A percentile compares a stretch with the other conserved stretches of the same genome.
These are phyloP conservation scores for Chalaropsis ovoidea DNA, from an alignment of 2,329 filamentous ascomycete species.

Conservation along the genomic window DNA sequence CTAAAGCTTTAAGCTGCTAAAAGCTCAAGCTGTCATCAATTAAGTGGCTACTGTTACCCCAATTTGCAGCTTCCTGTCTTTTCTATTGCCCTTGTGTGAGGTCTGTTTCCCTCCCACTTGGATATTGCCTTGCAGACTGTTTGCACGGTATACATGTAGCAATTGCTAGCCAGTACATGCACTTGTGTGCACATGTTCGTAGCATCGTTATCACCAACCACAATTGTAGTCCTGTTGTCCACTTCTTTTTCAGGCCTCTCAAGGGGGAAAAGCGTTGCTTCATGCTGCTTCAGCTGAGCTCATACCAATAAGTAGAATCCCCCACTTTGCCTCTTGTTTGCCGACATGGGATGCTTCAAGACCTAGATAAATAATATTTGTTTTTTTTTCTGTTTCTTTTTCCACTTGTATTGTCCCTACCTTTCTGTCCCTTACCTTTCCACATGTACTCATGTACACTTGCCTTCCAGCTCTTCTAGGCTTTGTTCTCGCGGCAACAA, in stretches of 20 bases:
- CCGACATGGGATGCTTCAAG: background rate
- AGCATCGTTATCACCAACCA: background rate
- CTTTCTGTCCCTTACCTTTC: background rate
- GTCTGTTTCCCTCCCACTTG: too few relatives aligned
- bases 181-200: too few relatives aligned
- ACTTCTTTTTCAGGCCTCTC: too few relatives aligned
- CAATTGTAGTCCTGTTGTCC: background rate
- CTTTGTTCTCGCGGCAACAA: slow-evolving; percentile 13
- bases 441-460: background rate
- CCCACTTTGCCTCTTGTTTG: slow-evolving; percentile 4
- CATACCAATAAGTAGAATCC: background rate
- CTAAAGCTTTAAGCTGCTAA: background rate
- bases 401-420: background rate
- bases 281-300: background rate
- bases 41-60: background rate
- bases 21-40: slow-evolving; percentile 3
- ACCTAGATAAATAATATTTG: background rate
- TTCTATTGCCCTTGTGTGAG: background rate
- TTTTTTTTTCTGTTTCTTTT: background rate
- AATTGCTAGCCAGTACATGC: background rate
- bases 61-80: background rate
- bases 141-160: background rate
- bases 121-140: too few relatives aligned
- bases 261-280: too few relatives aligned
- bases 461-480: background rate